phyloP scores from a whole-genome alignment of 768 basidiomycete species.

The Sporobolomyces phaffii region DNA sequence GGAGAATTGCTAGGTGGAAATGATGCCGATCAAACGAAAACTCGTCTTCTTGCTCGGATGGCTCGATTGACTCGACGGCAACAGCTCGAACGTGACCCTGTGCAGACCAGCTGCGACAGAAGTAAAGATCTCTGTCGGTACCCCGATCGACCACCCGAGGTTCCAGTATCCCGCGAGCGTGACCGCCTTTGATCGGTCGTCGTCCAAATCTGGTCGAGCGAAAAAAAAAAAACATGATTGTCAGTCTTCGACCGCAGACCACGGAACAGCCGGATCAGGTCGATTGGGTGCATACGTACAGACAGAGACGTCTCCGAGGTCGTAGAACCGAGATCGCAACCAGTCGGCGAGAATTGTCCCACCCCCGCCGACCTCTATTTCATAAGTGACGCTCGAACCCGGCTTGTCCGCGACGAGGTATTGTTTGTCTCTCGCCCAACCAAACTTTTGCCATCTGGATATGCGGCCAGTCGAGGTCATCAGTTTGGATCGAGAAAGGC shows the following conservation, averaged over 20 bases:
- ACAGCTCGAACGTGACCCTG: conserved; percentile 28
- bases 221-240: neutral
- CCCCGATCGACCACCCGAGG: conserved; percentile 34
- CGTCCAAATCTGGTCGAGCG: conserved; percentile 20
- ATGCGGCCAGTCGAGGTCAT: no score
- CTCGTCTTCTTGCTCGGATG: conserved; percentile 27
- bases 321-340: conserved; percentile 30
- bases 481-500: neutral
- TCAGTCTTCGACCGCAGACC: no score
- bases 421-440: conserved; percentile 43
- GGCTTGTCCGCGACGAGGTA: conserved; percentile 43
- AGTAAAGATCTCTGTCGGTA: conserved; percentile 24
- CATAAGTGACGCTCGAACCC: conserved; percentile 41
- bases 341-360: conserved; percentile 26
- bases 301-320: conserved; percentile 30
- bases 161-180: conserved; percentile 29
- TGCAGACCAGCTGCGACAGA: conserved; percentile 12
- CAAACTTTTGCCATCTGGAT: conserved; percentile 28
- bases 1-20: no score
- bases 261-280: no score
- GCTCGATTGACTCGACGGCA: conserved; percentile 1
- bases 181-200: conserved; percentile 4
- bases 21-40: conserved; percentile 29
- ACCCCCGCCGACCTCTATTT: conserved; percentile 37
- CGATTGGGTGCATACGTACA: no score